Evolutionary conservation across 768 basidiomycete species (phyloP), one percentile per base, ranked within the genome.

Genomic region (Tricholoma flavovirens): DNA sequence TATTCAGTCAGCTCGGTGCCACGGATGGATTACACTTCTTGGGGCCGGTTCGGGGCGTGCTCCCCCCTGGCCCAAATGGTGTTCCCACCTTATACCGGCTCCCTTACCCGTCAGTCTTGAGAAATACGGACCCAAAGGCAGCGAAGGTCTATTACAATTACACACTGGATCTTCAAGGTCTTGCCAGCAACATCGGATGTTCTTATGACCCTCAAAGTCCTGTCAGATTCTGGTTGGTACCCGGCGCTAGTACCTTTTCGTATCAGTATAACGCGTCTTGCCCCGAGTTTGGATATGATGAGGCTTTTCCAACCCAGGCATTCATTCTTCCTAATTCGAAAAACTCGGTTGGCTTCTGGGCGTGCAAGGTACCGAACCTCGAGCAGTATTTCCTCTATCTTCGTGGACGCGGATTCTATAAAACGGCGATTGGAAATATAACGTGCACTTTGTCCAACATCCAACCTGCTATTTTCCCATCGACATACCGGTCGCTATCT

Each of bases 61-160:
- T 67, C 14, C 66, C 66, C 4, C 49, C 61, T 11, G 64, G 64
- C 14, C 66, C 64, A n/a, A 60, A 67, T 35, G 66, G 66, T n/a
- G 17, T 42, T 42, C 9, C 19, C 17, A 19, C 40, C 40, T 17
- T 7, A 5, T 19, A 42, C 40, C 5, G 17, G 9, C 26, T 64
- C 52, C 53, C 57, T 51, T 12, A 11, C 7, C 24, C 35, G 21
- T 17, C 17, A 4, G n/a, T 32, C 10, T 51, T 17, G 19, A 4
- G 5, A 4, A 12, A 19, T 12, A 17, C n/a, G 26, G n/a, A 35
- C n/a, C 29, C 29, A 14, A 35, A 26, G 3, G 29, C 55, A 45
- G 57, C 53, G n/a, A 51, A 45, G 15, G n/a, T 22, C 24, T 53
- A 54, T 2, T 67, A 65, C 42, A 59, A 62, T 53, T 67, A 67